A percentile compares a stretch with the other conserved stretches of the same genome.
phyloP scores from a whole-genome alignment of 495 filamentous ascomycete species.

The Lasiosphaeris hirsuta region DNA sequence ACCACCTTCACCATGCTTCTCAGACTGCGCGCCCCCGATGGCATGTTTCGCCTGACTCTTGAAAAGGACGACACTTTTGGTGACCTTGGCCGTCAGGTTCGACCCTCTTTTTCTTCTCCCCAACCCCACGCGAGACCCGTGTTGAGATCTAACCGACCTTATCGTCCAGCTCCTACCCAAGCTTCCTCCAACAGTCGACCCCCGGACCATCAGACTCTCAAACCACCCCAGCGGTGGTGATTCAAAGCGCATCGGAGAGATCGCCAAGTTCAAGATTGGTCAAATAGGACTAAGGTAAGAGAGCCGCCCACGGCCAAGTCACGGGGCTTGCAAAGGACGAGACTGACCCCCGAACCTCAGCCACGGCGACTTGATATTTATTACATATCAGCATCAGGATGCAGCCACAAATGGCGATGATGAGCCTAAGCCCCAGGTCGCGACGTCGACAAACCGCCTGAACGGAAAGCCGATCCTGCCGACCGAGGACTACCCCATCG shows the following conservation, averaged over 20 bases:
- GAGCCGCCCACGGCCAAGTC: neutral
- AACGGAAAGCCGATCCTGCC: slow-evolving; percentile 76
- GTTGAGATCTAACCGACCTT: slow-evolving; percentile 8
- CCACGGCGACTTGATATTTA: slow-evolving; percentile 85
- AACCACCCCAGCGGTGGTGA: slow-evolving; percentile 76
- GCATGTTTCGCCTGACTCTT: slow-evolving; percentile 63
- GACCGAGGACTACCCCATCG: slow-evolving; percentile 62
- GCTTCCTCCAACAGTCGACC: slow-evolving; percentile 59
- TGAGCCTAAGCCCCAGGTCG: slow-evolving; percentile 38
- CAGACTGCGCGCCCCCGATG: slow-evolving; percentile 65
- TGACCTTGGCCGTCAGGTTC: slow-evolving; percentile 49
- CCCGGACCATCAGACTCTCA: slow-evolving; percentile 72
- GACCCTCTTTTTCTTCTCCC: neutral
- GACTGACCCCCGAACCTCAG: slow-evolving; percentile 38
- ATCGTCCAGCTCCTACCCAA: slow-evolving; percentile 39
- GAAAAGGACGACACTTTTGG: slow-evolving; percentile 55
- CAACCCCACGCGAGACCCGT: neutral
- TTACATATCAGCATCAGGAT: slow-evolving; percentile 64
- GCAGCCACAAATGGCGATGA: slow-evolving; percentile 19
- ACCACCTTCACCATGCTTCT: slow-evolving; percentile 55
- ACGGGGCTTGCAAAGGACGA: neutral
- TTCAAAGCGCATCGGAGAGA: slow-evolving; percentile 61
- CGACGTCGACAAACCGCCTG: slow-evolving; percentile 56
- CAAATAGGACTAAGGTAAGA: slow-evolving; percentile 68
- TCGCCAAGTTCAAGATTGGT: slow-evolving; percentile 64